These are phyloP conservation scores for Saturnispora serradocipensis DNA, from an alignment of 805 yeast species.

Conservation along the genomic window DNA sequence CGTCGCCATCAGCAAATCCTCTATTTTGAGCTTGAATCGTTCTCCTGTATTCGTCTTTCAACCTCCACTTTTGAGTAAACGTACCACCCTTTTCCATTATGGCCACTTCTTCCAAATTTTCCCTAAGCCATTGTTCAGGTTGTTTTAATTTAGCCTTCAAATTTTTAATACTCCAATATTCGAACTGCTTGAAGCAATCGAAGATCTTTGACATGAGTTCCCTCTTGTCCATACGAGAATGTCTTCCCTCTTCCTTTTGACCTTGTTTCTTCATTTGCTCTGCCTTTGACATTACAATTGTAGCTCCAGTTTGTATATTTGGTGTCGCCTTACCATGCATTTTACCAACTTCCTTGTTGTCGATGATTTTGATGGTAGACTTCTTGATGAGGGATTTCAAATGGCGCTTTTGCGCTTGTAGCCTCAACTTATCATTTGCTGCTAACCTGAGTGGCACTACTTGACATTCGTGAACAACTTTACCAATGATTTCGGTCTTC, in stretches of 20 bases:
- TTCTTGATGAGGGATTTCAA: constrained; percentile 30
- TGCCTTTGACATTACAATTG: constrained; percentile 59
- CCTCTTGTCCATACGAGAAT: constrained; percentile 88
- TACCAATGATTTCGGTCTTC: constrained; percentile 78
- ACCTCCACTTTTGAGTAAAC: constrained; percentile 81
- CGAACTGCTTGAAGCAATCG: constrained; percentile 86
- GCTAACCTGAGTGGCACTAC: constrained; percentile 72
- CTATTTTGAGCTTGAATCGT: constrained; percentile 70
- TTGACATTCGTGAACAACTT: constrained; percentile 87
- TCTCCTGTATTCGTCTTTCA: constrained; percentile 83
- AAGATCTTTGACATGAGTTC: constrained; percentile 83
- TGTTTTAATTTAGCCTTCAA: constrained; percentile 88
- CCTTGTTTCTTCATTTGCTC: constrained; percentile 45
- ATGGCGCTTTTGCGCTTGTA: constrained; percentile 33
- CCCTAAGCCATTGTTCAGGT: constrained; percentile 89
- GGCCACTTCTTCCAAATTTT: constrained; percentile 85
- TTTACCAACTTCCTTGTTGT: constrained; percentile 70
- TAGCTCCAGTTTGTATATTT: constrained; percentile 57
- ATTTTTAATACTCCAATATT: constrained; percentile 94
- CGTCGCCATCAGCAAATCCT: constrained; percentile 40
- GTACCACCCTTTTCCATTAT: constrained; percentile 89
- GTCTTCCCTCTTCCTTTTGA: constrained; percentile 64
- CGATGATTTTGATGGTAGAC: constrained; percentile 46
- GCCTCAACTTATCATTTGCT: constrained; percentile 53
- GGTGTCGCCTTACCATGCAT: constrained; percentile 82